Evolutionary conservation across 2,329 filamentous ascomycete genomes (phyloP).

Genomic region (Tolypocladium amazonense): DNA sequence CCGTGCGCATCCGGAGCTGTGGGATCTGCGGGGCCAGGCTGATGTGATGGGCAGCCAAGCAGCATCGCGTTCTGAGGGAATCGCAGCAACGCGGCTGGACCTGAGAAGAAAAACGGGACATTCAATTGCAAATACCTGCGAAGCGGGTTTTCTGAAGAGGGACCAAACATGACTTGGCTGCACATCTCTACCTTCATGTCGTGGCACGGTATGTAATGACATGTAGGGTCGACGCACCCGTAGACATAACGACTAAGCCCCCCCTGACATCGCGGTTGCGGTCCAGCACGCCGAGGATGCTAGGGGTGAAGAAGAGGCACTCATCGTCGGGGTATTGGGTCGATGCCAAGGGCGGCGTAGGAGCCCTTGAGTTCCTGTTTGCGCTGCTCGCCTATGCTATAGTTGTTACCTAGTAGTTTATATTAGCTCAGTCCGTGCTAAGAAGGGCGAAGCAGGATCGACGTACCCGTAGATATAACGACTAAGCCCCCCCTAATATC

Average conservation of each 20-base stretch:
- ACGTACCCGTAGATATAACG: conserved; percentile 20
- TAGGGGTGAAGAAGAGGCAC: conserved; percentile 21
- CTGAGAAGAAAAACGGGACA: too few species aligned
- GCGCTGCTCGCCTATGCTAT: conserved; percentile 17
- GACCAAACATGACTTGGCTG: too few species aligned
- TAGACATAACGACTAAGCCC: conserved; percentile 20
- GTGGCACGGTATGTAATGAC: too few species aligned
- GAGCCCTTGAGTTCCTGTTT: conserved; percentile 17
- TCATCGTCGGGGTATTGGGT: conserved; percentile 27
- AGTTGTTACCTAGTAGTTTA: conserved; percentile 14
- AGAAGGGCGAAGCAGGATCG: background rate
- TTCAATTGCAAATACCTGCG: too few species aligned
- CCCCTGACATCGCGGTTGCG: conserved; percentile 14
- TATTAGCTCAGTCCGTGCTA: background rate
- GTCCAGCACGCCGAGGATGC: conserved; percentile 18
- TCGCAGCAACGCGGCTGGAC: too few species aligned
- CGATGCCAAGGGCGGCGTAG: conserved; percentile 17
- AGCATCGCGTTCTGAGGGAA: too few species aligned
- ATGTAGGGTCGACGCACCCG: conserved; percentile 5
- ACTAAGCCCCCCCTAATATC: conserved; percentile 13
- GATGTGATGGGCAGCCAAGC: too few species aligned
- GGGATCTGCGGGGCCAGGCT: too few species aligned
- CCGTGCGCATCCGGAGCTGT: background rate
- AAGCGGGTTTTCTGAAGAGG: too few species aligned
- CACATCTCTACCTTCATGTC: too few species aligned